Evolutionary conservation across 805 yeast genomes (phyloP).

Genomic region (Jamesozyma spencerorum): DNA sequence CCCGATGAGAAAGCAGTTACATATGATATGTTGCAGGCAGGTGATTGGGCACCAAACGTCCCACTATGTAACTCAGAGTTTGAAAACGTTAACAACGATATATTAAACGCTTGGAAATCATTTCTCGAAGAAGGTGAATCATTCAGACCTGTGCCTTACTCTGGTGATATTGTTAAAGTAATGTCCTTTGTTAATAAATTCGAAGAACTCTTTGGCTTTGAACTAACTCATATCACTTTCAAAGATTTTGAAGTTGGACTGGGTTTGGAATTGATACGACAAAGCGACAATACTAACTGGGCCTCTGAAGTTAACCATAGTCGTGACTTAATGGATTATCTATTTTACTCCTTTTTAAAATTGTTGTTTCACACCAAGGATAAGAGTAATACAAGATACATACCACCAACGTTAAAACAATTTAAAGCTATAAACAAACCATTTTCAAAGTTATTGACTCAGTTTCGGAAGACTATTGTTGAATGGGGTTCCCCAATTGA

Average conservation of each 20-base stretch:
- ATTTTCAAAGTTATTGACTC: slow-evolving; percentile 16
- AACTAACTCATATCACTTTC: slow-evolving; percentile 21
- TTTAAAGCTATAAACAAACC: slow-evolving; percentile 15
- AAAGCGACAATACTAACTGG: too few relatives aligned
- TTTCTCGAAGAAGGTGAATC: background rate
- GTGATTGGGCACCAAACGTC: slow-evolving; percentile 24
- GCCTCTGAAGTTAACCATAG: slow-evolving; percentile 8
- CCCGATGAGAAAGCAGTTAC: background rate
- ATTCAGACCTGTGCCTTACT: slow-evolving; percentile 17
- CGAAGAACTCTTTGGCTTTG: slow-evolving; percentile 15
- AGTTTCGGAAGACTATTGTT: slow-evolving; percentile 14
- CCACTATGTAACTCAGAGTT: slow-evolving; percentile 18
- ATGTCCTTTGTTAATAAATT: slow-evolving; percentile 28
- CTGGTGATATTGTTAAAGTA: slow-evolving; percentile 24
- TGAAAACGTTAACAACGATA: background rate
- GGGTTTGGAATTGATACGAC: background rate
- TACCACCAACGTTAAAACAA: slow-evolving; percentile 8
- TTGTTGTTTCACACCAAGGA: slow-evolving; percentile 15
- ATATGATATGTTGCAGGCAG: slow-evolving; percentile 1
- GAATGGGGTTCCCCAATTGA: slow-evolving; percentile 28
- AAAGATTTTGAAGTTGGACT: slow-evolving; percentile 22
- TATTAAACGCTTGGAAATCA: background rate
- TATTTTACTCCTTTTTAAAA: slow-evolving; percentile 20
- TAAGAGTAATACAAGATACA: slow-evolving; percentile 2
- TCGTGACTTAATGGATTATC: slow-evolving; percentile 23